Evolutionary conservation across 305 asterid species (phyloP).

Genomic region (Fraxinus greggii): DNA sequence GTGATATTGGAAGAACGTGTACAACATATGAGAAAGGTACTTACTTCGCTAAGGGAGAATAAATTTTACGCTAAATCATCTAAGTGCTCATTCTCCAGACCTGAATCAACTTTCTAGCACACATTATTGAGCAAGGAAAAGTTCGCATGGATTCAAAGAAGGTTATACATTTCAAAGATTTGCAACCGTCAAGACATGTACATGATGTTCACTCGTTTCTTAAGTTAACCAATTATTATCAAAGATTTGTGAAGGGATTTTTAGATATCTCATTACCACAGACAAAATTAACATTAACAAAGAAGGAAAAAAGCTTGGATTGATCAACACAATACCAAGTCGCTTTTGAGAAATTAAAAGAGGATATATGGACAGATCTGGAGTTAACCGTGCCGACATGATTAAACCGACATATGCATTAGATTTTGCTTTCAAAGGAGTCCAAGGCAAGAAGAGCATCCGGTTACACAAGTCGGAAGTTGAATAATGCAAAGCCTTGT

Average conservation of each 20-base stretch:
- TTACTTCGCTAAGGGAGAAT: background rate
- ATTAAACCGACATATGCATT: too few relatives aligned
- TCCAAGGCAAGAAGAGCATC: background rate
- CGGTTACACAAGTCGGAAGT: background rate
- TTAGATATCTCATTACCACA: background rate
- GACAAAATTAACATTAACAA: background rate
- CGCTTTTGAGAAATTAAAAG: background rate
- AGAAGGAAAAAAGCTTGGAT: background rate
- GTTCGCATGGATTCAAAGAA: background rate
- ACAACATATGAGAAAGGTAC: background rate
- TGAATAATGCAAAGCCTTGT: background rate
- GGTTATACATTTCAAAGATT: background rate
- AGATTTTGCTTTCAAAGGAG: background rate
- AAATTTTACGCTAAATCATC: background rate
- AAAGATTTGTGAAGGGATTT: background rate
- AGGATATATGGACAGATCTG: background rate
- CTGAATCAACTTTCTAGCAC: background rate
- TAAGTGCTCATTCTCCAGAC: background rate
- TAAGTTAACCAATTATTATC: background rate
- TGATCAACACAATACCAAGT: background rate
- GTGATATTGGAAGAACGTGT: background rate
- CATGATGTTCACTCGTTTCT: background rate
- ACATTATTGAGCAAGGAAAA: background rate
- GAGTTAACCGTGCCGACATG: background rate
- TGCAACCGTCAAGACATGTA: background rate